Evolutionary conservation across 371 early-diverging fungal genomes (phyloP), one percentile per base, ranked within the genome.

Genomic region (Syncephalastrum sp.): DNA sequence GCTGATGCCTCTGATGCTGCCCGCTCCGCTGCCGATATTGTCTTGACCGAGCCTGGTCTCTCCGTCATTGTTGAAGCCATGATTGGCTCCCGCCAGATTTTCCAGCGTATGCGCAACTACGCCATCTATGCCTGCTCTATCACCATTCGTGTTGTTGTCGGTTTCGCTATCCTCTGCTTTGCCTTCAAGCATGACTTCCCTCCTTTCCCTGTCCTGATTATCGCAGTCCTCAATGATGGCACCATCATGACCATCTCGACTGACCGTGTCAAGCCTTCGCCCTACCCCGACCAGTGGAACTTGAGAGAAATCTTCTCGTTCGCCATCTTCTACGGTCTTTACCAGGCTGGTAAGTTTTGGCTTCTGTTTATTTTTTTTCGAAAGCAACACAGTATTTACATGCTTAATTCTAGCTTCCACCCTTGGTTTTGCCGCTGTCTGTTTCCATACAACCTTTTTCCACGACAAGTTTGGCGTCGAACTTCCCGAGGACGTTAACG

Each of bases 1-100:
- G 91, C 81, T 59, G 85, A 82, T 61, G 83, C 82, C 55, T 77
- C 84, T 47, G 86, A 85, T 63, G 86, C 85, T 57, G 86, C 88
- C 54, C 83, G 85, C 61, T 80, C 82, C 59, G 86, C 86, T 57
- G 82, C 85, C 43, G 84, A 84, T 69, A 86, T 86, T 59, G 87
- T 89, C 61, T 79, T 89, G 61, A 75, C 81, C 42, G 85, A 81
- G 54, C 83, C 86, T 44, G 90, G 90, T 69, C 80, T 89, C 54
- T 81, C 82, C 45, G 82, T 84, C 59, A 81, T 86, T 60, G 74
- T 82, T 43, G 81, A 79, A 45, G 81, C 80, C 50, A 78, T 82
- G 56, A 72, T 77, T 59, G 75, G 72, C 60, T 75, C 82, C 41
- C 75, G 84, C 53, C 77, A 79, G 67, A 82, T 84, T 61, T 84